Base-by-base conservation (phyloP, 192 early-diverging fungal genomes). In the Podochytrium sp. region DNA sequence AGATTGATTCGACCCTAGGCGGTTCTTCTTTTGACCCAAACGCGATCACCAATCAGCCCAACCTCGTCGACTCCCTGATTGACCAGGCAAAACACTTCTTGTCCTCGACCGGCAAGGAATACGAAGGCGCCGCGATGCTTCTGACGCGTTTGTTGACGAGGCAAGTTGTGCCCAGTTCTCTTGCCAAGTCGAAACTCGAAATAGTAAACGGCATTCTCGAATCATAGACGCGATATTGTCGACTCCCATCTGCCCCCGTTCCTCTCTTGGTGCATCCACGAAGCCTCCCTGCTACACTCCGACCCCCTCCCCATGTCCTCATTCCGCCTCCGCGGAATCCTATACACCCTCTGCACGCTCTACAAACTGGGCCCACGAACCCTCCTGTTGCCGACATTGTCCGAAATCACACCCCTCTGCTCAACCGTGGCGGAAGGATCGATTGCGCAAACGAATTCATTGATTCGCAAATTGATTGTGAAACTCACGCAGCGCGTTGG, bases 401-500 rank as follows among this genome's bases (percentile, higher is more conserved):
- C 53, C 42, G 27, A 47, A 18, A 59, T 84, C 12, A 18, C 78
- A 3, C 57, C 75, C 2, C 51, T 78, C 32, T 77, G 77, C 65
- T 18, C 29, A 5, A 52, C 35, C 18, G 41, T 84, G 40, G 23
- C 76, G 0, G 71, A 83, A 30, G 78, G 71, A 16, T 76, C 40
- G 27, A 1, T 29, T 33, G 47, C 66, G 68, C 87, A 89, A 56
- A 82, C 84, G 59, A 93, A 97, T 72, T 75, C 91, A 25, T 51
- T 95, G 23, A 83, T 94, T 30, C 87, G 92, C 23, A 97, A 98
- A 74, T 76, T 94, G 23, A 66, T 92, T 20, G 83, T 89, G 23
- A 98, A 99, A 78, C 80, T 97, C 0, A 81, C 89, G 3, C 94
- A 97, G 76, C 86, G 96, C 29, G 80, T 95, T 18, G 94, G 93